Base-by-base conservation (phyloP, 768 basidiomycete genomes). In the Strobilomyces confusus region DNA sequence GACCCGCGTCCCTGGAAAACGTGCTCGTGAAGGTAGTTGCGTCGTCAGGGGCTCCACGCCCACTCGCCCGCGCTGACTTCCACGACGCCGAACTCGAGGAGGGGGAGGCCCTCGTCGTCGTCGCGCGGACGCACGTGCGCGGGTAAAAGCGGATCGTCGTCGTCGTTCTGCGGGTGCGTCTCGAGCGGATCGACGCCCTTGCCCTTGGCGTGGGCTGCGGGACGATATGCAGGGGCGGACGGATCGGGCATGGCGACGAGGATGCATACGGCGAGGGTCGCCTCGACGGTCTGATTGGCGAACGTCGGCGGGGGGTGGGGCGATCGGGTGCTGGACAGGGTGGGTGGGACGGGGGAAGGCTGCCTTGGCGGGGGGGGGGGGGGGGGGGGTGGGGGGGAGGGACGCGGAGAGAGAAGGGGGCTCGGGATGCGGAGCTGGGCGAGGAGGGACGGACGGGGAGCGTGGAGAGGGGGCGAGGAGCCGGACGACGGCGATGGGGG, bases 201-300 rank as follows among this genome's bases (percentile, higher is more conserved):
- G 9, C 63, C 63, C 49, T 64, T 65, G 55, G 43, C n/a, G n/a
- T 45, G 33, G 29, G 48, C 13, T 11, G 26, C 4, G 0, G 23
- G 33, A 23, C 23, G 52, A 34, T 53, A 23, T 5, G 37, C 48
- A 0, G 57, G 56, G 2, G 57, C 33, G 3, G 54, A 50, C 15
- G 37, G 29, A 26, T 63, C 54, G 22, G 64, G 64, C 64, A 65
- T 66, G 30, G 62, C 57, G 32, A 65, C 44, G 17, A 65, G 55
- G 3, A 65, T 50, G 29, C 52, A 66, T 4, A 66, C 47, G 11
- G 54, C 14, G 20, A 65, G 23, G 0, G 38, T 53, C 1, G 47
- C 43, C 2, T 2, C 23, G 9, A 17, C 0, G n/a, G 13, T 34
- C 14, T 45, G 19, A 19, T 49, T 42, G n/a, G 50, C 17, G 2